These are phyloP conservation scores for Decorospora gaudefroyi DNA, from an alignment of 2,329 filamentous ascomycete genomes.

Conservation along the genomic window DNA sequence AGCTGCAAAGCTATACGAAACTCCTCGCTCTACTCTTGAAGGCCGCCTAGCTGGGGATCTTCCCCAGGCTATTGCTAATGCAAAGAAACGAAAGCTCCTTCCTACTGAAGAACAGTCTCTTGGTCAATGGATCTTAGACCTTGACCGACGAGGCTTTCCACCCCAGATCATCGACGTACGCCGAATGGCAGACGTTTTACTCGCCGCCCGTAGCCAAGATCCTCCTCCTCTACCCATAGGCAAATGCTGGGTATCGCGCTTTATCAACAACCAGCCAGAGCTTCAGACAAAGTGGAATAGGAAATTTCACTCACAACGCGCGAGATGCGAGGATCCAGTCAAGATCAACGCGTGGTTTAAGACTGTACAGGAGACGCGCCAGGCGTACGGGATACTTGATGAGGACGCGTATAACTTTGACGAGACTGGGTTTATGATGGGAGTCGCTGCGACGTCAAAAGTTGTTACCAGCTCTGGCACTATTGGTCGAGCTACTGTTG, in stretches of 20 bases:
- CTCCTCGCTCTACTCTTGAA: constrained; percentile 1
- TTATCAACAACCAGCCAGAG: constrained; percentile 12
- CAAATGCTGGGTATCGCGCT: constrained; percentile 10
- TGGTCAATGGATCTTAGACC: constrained; percentile 13
- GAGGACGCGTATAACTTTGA: constrained; percentile 23
- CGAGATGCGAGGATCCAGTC: constrained; percentile 10
- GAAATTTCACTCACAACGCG: constrained; percentile 8
- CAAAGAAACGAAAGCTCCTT: constrained; percentile 10
- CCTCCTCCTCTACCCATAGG: no score
- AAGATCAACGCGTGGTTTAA: constrained; percentile 12
- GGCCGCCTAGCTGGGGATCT: not conserved
- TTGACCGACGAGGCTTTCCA: no score
- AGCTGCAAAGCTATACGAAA: not conserved
- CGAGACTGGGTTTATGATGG: constrained; percentile 20
- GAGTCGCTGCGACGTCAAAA: constrained; percentile 5
- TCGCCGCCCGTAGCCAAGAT: constrained; percentile 8
- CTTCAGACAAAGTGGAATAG: constrained; percentile 17
- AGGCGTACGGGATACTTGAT: constrained; percentile 10
- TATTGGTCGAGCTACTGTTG: constrained; percentile 10
- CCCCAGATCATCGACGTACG: no score
- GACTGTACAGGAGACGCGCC: constrained; percentile 13
- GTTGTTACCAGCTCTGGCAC: not conserved
- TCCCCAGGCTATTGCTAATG: not conserved
- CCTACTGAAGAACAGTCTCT: constrained; percentile 12
- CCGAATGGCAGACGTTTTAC: constrained; percentile 5